phyloP scores from a whole-genome alignment of 495 filamentous ascomycete genomes.

The Aspergillus sparsus region DNA sequence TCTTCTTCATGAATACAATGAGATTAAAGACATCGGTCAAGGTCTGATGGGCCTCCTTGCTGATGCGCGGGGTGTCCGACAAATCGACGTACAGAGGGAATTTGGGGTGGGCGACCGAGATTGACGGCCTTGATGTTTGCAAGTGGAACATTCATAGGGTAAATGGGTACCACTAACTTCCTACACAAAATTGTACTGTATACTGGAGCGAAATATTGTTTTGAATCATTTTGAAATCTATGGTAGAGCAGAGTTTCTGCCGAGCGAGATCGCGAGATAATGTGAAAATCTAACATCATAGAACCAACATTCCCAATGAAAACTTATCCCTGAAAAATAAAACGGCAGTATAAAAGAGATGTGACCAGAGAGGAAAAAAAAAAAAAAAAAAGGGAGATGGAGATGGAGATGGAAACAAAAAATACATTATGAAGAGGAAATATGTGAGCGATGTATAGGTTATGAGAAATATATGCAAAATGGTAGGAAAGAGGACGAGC shows the following conservation, averaged over 20 bases:
- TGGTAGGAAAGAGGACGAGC: constrained; percentile 5
- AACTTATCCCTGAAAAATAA: background rate
- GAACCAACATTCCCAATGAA: constrained; percentile 4
- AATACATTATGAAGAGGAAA: constrained; percentile 14
- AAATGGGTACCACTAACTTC: background rate
- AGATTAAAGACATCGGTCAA: constrained; percentile 72
- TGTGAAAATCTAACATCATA: constrained; percentile 8
- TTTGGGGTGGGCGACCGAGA: constrained; percentile 42
- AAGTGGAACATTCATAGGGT: background rate
- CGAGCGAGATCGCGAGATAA: constrained; percentile 7
- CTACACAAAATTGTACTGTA: no score
- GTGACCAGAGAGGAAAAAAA: background rate
- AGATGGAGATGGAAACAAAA: background rate
- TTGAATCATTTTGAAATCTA: constrained; percentile 4
- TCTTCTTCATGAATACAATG: constrained; percentile 75
- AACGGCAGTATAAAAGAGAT: background rate
- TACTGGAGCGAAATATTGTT: constrained; percentile 7
- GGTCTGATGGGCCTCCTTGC: constrained; percentile 74
- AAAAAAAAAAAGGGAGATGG: constrained; percentile 6
- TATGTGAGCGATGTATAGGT: background rate
- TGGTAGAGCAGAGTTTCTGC: constrained; percentile 12
- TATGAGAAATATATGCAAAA: constrained; percentile 3
- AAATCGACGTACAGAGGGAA: constrained; percentile 65
- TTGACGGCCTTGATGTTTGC: background rate
- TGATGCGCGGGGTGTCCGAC: constrained; percentile 63